Percentiles rank a stretch among this genome's conserved stretches.
phyloP scores from a whole-genome alignment of 1,139 yeast species.

The Nakaseomyces bracarensis region DNA sequence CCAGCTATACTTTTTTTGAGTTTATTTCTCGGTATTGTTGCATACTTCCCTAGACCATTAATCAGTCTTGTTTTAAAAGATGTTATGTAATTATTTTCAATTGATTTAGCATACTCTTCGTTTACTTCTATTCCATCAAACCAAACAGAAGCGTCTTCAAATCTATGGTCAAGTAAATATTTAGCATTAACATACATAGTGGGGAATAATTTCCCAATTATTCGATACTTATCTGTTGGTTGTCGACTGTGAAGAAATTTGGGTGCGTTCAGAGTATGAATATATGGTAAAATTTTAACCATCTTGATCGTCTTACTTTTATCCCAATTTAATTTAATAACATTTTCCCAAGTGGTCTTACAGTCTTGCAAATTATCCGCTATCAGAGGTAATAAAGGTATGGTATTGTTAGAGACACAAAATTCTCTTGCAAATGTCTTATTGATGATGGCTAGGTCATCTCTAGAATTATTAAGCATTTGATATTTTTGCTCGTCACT shows the following conservation, averaged over 20 bases:
- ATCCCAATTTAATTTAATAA: no score
- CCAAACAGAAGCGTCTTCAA: neutral
- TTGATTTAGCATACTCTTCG: conserved; percentile 6
- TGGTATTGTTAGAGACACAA: conserved; percentile 36
- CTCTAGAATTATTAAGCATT: conserved; percentile 24
- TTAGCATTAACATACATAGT: neutral
- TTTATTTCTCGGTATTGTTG: neutral
- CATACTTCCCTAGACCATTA: neutral
- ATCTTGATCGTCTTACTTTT: conserved; percentile 9
- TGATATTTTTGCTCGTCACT: conserved; percentile 27
- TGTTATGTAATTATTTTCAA: neutral
- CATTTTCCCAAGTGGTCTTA: conserved; percentile 2
- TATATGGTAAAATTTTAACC: conserved; percentile 47
- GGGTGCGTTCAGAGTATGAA: conserved; percentile 40
- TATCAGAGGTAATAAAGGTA: conserved; percentile 50
- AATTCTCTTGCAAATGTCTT: neutral
- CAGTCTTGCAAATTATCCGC: conserved; percentile 48
- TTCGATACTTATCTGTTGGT: neutral
- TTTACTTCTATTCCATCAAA: conserved; percentile 1
- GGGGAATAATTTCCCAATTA: neutral
- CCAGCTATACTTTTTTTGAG: neutral
- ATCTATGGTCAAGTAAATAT: neutral
- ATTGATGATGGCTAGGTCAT: conserved; percentile 13
- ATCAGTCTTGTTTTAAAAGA: neutral
- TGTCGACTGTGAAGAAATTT: neutral